Conservation (phyloP, 768 basidiomycete genomes). For the Daedalea quercina region DNA sequence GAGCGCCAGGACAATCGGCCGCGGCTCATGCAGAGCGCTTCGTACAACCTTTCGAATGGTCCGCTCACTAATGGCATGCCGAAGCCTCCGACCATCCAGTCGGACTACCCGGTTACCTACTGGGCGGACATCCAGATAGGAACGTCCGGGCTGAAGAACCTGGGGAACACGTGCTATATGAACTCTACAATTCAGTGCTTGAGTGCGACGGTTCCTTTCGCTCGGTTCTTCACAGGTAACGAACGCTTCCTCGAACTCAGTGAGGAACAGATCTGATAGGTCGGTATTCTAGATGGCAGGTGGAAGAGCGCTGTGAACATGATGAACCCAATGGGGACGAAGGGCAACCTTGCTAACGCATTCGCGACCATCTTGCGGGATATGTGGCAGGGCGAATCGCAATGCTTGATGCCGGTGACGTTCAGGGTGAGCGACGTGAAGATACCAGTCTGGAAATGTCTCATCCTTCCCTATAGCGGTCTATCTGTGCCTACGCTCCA, state of each 20-base stretch:
- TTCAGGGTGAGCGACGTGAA: conserved; percentile 61
- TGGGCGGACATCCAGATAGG: conserved; percentile 81
- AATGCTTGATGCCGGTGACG: conserved; percentile 71
- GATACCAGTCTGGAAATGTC: background rate
- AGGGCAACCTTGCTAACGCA: conserved; percentile 72
- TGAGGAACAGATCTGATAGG: background rate
- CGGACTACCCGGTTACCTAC: conserved; percentile 77
- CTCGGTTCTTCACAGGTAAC: conserved; percentile 86
- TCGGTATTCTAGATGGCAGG: conserved; percentile 48
- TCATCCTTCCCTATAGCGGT: conserved; percentile 38
- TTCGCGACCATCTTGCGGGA: conserved; percentile 82
- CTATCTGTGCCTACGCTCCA: conserved; percentile 49
- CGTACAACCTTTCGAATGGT: conserved; percentile 24
- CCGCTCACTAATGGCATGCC: conserved; percentile 31
- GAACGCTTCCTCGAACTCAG: conserved; percentile 18
- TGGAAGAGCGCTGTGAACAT: conserved; percentile 84
- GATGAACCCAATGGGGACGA: conserved; percentile 80
- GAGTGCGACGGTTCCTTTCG: conserved; percentile 89
- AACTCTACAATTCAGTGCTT: conserved; percentile 97
- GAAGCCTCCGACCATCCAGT: conserved; percentile 57
- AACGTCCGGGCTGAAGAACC: conserved; percentile 84
- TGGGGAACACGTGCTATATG: conserved; percentile 99
- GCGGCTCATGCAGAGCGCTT: conserved; percentile 33
- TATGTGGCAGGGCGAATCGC: conserved; percentile 83
- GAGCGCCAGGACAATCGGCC: conserved; percentile 76